Evolutionary conservation across 208 protist genomes (phyloP).

Genomic region (Leishmania lainsoni): DNA sequence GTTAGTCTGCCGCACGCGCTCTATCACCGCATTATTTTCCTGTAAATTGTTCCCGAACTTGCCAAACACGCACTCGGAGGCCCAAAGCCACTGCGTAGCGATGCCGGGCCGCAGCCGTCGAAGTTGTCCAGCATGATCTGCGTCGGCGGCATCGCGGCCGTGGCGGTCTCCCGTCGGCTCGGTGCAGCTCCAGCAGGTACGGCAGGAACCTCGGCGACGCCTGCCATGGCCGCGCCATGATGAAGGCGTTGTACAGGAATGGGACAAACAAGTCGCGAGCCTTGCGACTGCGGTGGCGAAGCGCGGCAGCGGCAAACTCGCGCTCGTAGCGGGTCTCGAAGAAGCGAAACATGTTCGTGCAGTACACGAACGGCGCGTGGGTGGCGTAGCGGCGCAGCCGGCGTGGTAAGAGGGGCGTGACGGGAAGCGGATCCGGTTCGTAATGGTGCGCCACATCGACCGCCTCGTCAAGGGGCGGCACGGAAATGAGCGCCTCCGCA

Average conservation of each 20-base stretch:
- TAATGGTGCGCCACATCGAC: no score
- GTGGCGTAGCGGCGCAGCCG: conserved; percentile 49
- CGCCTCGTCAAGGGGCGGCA: no score
- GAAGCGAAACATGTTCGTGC: conserved; percentile 56
- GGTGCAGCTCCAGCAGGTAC: conserved; percentile 21
- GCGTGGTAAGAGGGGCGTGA: no score
- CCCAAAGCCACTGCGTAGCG: conserved; percentile 12
- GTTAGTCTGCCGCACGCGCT: conserved; percentile 9
- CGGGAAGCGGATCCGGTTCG: no score
- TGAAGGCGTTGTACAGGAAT: conserved; percentile 69
- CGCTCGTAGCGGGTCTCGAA: conserved; percentile 42
- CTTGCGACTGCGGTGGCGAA: conserved; percentile 34
- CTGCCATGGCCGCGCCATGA: conserved; percentile 62
- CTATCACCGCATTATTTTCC: no score
- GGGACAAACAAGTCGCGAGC: conserved; percentile 46
- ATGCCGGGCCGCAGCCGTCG: conserved; percentile 56
- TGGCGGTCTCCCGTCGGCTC: not conserved
- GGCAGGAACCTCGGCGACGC: conserved; percentile 47
- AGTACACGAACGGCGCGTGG: conserved; percentile 75
- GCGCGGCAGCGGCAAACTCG: conserved; percentile 32
- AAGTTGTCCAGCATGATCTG: conserved; percentile 50
- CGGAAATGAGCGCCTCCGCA: no score
- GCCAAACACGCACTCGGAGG: conserved; percentile 27
- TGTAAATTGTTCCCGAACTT: no score
- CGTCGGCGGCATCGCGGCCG: conserved; percentile 1